Base-by-base conservation (phyloP, 768 basidiomycete genomes). In the Suillus placidus region DNA sequence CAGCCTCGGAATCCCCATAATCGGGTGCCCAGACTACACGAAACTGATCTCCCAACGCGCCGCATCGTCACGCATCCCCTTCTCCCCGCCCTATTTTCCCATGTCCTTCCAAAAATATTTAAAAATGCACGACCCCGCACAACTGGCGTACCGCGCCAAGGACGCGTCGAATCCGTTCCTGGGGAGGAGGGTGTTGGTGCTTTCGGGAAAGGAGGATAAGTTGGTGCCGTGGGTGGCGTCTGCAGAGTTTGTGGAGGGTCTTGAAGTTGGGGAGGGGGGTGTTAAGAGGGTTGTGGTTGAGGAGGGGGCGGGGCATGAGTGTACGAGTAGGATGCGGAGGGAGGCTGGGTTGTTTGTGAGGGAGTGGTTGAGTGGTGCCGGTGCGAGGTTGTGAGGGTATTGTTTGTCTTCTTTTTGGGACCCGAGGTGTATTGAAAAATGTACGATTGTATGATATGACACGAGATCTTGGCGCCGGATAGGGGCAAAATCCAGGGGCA, bases 21-120 rank as follows among this genome's bases (percentile, higher is more conserved):
- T 90, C 58, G 93, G 90, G 20, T 92, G 92, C 66, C 92, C 92
- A 0, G 86, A 92, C 78, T 91, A 85, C 71, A 74, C 81, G 55
- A 75, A 78, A 47, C 80, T 93, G 9, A 85, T 92, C 66, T 76
- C 77, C 4, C 74, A 79, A 58, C 86, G 91, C n/a, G 91, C 90
- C 10, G 71, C 76, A 54, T 71, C 73, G 32, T 74, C 73, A 38
- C 80, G 80, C 4, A 70, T 90, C 34, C 68, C 78, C 0, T 76
- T 85, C 63, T 78, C 68, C 30, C 79, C 88, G 1, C 88, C 88
- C 0, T 78, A 85, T 67, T 83, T 91, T 63, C 91, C 93, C 0
- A 75, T 77, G 14, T 81, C 83, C 16, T 75, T 91, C 47, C 75
- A 82, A 37, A 75, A 75, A 20, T 74, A 87, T 51, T 79, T 93